Evolutionary conservation across 2,329 filamentous ascomycete genomes (phyloP).

Genomic region (Orbilia blumenaviensis): DNA sequence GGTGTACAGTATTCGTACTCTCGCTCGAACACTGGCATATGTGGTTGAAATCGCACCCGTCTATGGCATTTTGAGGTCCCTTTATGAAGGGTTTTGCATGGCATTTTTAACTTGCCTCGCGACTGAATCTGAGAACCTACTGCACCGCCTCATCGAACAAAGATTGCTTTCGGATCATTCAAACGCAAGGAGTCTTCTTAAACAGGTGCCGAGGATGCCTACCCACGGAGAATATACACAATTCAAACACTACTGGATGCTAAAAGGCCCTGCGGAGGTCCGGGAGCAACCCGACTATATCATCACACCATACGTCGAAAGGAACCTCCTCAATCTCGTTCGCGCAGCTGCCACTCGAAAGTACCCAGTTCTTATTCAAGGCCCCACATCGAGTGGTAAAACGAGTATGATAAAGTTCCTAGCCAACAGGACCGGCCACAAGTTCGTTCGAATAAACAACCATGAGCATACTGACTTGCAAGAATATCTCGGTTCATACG

Average conservation of each 20-base stretch:
- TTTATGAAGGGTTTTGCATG: slow-evolving; percentile 98
- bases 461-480: slow-evolving; percentile 98
- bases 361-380: slow-evolving; percentile 94
- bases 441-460: slow-evolving; percentile 98
- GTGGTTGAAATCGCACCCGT: slow-evolving; percentile 82
- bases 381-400: slow-evolving; percentile 95
- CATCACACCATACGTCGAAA: slow-evolving; percentile 91
- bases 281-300: slow-evolving; percentile 89
- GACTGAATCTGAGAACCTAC: slow-evolving; percentile 78
- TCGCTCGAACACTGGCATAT: slow-evolving; percentile 89
- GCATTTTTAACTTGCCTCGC: slow-evolving; percentile 92
- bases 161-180: slow-evolving; percentile 32
- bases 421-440: slow-evolving; percentile 95
- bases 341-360: slow-evolving; percentile 89
- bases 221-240: slow-evolving; percentile 82
- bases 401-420: slow-evolving; percentile 99
- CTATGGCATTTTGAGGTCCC: slow-evolving; percentile 83
- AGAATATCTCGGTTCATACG: slow-evolving; percentile 94
- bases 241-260: slow-evolving; percentile 91
- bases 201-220: slow-evolving; percentile 79
- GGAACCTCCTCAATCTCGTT: slow-evolving; percentile 92
- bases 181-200: slow-evolving; percentile 76
- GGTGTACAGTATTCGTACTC: slow-evolving; percentile 93
- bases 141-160: slow-evolving; percentile 77
- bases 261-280: slow-evolving; percentile 73